Evolutionary conservation across 2,329 filamentous ascomycete species (phyloP), one percentile per base, ranked within the genome.

Genomic region (Huntiella moniliformis): DNA sequence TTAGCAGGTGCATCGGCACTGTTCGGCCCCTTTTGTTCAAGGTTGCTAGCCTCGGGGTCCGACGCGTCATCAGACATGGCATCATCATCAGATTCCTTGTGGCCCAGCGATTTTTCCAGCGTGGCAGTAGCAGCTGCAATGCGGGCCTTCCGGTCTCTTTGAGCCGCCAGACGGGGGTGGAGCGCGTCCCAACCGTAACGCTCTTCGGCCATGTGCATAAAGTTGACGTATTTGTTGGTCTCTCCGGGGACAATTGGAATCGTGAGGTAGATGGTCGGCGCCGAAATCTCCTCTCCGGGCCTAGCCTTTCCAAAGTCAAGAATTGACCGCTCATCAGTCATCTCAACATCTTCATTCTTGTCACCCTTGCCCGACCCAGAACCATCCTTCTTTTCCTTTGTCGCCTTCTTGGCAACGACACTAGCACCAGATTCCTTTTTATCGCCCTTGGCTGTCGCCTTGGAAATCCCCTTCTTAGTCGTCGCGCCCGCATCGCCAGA

Each of bases 171-270:
- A 5, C 87, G 81, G 28, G 91, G 91, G 58, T 96, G 87, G 33
- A 96, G 69, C 0, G 88, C 91, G 51, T 92, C 86, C 69, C 88
- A 94, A 17, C 91, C 91, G 59, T 95, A 96, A 51, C 80, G 82
- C 52, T 92, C 86, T 61, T 94, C 85, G 8, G 92, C 91, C 61
- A 96, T 70, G 38, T 85, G 83, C 56, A 88, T 87, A 53, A 96
- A 95, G 60, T 96, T 96, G 63, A 98, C 77, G 51, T 92, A 88
- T 53, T 88, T 85, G 59, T 94, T 94, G 33, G 75, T 80, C 54
- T 83, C 77, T 36, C 85, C 83, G 4, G 55, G 52, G 48, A 79
- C 74, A 35, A 98, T 70, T 0, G 82, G 77, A 48, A 98, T 79
- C 46, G 82, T 78, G 13, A 98, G 71, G 45, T 92, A 73, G 51